Conservation (phyloP, 106 monocot genomes). For the Apostasia ramifera region DNA sequence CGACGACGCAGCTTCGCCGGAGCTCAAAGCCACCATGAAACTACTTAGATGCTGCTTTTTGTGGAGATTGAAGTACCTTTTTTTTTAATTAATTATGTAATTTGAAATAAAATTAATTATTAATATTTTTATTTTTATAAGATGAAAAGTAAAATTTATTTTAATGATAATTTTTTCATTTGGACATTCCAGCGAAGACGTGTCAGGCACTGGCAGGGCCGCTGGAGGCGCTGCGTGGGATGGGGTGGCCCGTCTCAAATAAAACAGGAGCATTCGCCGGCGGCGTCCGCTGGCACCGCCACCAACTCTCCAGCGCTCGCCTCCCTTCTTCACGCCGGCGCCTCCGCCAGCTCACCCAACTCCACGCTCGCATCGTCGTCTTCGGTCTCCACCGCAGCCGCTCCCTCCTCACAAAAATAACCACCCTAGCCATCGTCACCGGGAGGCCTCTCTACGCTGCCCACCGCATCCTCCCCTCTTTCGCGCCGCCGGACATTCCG, state of each 20-base stretch:
- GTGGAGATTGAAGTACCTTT: too few relatives aligned
- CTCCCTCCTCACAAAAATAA: constrained; percentile 51
- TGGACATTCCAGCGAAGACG: too few relatives aligned
- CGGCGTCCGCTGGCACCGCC: background rate
- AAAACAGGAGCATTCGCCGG: background rate
- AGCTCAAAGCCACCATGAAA: too few relatives aligned
- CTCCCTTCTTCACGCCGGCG: constrained; percentile 33
- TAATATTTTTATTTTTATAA: too few relatives aligned
- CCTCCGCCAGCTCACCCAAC: constrained; percentile 29
- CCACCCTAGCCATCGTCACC: constrained; percentile 25
- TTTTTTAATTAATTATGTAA: too few relatives aligned
- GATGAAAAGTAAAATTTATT: too few relatives aligned
- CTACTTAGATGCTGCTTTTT: too few relatives aligned
- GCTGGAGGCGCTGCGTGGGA: too few relatives aligned
- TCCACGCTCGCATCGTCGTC: constrained; percentile 40
- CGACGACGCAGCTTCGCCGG: too few relatives aligned
- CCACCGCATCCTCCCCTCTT: constrained; percentile 19
- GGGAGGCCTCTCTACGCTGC: constrained; percentile 24
- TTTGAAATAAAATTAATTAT: too few relatives aligned
- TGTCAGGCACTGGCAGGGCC: too few relatives aligned
- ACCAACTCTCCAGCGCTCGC: constrained; percentile 23
- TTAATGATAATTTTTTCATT: too few relatives aligned
- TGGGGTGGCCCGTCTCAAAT: background rate
- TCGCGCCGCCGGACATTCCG: constrained; percentile 22
- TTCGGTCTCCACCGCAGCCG: constrained; percentile 30